Evolutionary conservation across 192 early-diverging fungal species (phyloP), one percentile per base, ranked within the genome.

Genomic region (Entomortierella lignicola): DNA sequence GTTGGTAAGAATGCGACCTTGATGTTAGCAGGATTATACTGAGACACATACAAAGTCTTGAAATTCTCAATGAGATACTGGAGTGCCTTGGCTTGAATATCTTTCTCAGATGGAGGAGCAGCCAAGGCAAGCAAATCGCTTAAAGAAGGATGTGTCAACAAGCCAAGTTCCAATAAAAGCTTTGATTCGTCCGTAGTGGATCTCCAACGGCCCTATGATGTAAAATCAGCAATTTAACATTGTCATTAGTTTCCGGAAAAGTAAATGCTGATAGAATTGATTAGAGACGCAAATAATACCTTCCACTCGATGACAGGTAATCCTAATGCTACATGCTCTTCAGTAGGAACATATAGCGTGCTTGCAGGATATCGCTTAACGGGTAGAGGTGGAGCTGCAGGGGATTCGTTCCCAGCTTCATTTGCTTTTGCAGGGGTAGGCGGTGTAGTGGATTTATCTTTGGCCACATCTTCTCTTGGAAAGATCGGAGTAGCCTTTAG

Each of bases 221-320:
- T 11, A 34, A 26, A 34, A 20, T 10, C 3, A 32, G 34, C 11
- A 25, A 50, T 4, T 50, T 21, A 50, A 4, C 34, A 37, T 7
- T 37, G 10, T 4, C 4, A 10, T 37, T 37, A 37, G 34, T 37
- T 37, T 37, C 34, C 30, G 17, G 41, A 29, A 44, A 30, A 58
- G 56, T 25, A n/a, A 34, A 0, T 12, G 30, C 39, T 58, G 4
- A 58, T 54, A 54, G n/a, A 23, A 8, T 18, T 27, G 1, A 25
- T 43, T 21, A 26, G 25, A 1, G 54, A 23, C 27, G 30, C 15
- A 48, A 30, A 20, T 20, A 18, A 86, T 77, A 39, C 75, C 61
- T 72, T 85, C 94, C 94, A 96, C 32, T 85, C 72, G 25, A 97
- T 77, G 15, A 93, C 54, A 8, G 93, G 93, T 2, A 95, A 67